Conservation (phyloP, 1,284 basidiomycete species). For the Apiotrichum montevideense region DNA sequence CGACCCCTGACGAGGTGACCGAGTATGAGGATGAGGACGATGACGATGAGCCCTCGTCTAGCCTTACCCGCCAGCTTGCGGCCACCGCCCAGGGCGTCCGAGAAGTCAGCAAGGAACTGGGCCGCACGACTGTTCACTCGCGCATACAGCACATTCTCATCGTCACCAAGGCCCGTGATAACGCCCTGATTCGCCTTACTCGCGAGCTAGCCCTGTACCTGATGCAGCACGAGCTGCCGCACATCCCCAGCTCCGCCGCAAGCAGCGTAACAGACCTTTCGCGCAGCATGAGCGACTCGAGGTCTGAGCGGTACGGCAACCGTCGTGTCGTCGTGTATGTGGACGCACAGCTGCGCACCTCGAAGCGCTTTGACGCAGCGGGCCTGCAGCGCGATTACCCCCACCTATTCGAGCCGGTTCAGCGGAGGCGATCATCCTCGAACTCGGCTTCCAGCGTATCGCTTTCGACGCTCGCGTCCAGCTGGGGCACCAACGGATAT, state of each 20-base stretch:
- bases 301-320: not conserved
- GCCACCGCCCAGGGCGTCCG: conserved; percentile 95
- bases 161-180: conserved; percentile 97
- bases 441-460: conserved; percentile 25
- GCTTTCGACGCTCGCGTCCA: conserved; percentile 24
- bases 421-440: conserved; percentile 57
- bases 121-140: conserved; percentile 82
- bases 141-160: conserved; percentile 91
- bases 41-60: conserved; percentile 57
- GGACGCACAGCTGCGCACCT: conserved; percentile 83
- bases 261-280: conserved; percentile 36
- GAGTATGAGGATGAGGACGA: conserved; percentile 25
- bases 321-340: conserved; percentile 59
- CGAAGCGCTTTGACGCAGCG: conserved; percentile 88
- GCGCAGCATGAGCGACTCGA: not conserved
- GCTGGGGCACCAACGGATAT: conserved; percentile 1
- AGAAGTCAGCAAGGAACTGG: conserved; percentile 99
- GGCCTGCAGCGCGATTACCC: conserved; percentile 83
- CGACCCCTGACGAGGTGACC: not conserved
- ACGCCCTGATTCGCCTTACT: conserved; percentile 89
- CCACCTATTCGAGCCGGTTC: conserved; percentile 70
- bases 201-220: conserved; percentile 90
- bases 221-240: conserved; percentile 61
- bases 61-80: conserved; percentile 83
- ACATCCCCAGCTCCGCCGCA: conserved; percentile 28